Percentiles rank a stretch among this genome's conserved stretches.
These are phyloP conservation scores for Wilhelminamyces savonicus DNA, from an alignment of 805 yeast genomes.

Conservation along the genomic window DNA sequence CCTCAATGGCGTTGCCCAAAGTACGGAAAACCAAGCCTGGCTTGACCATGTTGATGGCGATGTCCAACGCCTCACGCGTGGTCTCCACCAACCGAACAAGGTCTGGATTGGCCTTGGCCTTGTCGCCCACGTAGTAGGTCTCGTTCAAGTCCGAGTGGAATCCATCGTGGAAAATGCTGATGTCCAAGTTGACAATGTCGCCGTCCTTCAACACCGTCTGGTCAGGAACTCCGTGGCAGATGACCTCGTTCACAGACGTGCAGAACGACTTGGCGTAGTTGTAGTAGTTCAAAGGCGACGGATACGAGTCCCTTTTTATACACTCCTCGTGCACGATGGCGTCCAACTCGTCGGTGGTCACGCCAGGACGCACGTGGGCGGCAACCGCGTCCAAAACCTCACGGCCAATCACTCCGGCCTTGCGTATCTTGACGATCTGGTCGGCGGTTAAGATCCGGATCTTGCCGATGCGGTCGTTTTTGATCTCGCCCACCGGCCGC, in stretches of 20 bases:
- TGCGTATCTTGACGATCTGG: slow-evolving; percentile 68
- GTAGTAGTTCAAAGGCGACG: slow-evolving; percentile 91
- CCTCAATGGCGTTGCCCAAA: slow-evolving; percentile 82
- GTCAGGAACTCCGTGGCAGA: slow-evolving; percentile 98
- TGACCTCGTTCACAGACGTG: slow-evolving; percentile 89
- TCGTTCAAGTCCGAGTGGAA: slow-evolving; percentile 93
- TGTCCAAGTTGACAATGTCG: slow-evolving; percentile 88
- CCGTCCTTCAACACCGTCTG: slow-evolving; percentile 83
- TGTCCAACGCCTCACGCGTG: slow-evolving; percentile 78
- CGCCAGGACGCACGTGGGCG: slow-evolving; percentile 74
- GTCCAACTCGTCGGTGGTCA: slow-evolving; percentile 91
- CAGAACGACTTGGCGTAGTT: slow-evolving; percentile 90
- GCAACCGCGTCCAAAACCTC: slow-evolving; percentile 90
- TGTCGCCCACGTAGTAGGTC: slow-evolving; percentile 93
- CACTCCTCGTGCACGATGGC: slow-evolving; percentile 82
- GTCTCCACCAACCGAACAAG: slow-evolving; percentile 83
- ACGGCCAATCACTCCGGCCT: slow-evolving; percentile 71
- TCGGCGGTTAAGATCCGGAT: slow-evolving; percentile 60
- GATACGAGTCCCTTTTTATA: slow-evolving; percentile 82
- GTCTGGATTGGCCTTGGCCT: slow-evolving; percentile 72
- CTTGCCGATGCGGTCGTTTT: slow-evolving; percentile 59
- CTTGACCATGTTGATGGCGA: slow-evolving; percentile 78
- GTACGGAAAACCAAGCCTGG: slow-evolving; percentile 89
- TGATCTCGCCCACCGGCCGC: slow-evolving; percentile 70
- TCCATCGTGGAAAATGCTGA: slow-evolving; percentile 79